Percentiles rank a stretch among this genome's conserved stretches.
phyloP scores from a whole-genome alignment of 345 rosid species.

The Hibiscus syriacus region DNA sequence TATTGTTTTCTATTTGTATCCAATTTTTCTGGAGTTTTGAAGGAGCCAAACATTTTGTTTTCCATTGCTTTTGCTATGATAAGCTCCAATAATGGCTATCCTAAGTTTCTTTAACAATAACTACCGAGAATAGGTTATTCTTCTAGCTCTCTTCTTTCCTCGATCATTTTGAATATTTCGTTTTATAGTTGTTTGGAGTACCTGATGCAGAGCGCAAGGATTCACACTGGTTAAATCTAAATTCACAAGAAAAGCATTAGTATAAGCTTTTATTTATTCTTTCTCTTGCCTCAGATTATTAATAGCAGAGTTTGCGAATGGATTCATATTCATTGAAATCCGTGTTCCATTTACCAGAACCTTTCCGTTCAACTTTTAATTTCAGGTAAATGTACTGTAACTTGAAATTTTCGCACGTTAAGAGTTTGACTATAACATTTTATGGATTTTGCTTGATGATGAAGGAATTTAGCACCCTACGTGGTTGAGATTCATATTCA shows the following conservation, averaged over 20 bases:
- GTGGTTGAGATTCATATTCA: background rate
- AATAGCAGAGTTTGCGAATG: slow-evolving; percentile 24
- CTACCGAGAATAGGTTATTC: no score
- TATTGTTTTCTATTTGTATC: no score
- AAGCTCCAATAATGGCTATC: no score
- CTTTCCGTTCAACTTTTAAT: slow-evolving; percentile 58
- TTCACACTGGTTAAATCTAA: background rate
- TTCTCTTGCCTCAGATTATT: slow-evolving; percentile 15
- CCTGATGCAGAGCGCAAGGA: no score
- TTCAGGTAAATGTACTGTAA: slow-evolving; percentile 49
- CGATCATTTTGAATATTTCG: no score
- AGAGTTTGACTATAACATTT: background rate
- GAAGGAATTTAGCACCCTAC: background rate
- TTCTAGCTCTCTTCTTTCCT: no score
- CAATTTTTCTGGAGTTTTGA: no score
- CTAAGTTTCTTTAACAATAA: no score
- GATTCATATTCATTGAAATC: slow-evolving; percentile 71
- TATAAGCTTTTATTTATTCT: background rate
- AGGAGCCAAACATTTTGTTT: no score
- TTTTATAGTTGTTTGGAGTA: no score
- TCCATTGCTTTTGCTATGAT: no score
- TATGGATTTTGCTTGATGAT: background rate
- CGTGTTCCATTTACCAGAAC: slow-evolving; percentile 60
- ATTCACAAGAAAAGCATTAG: background rate
- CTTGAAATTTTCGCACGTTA: background rate